phyloP scores from a whole-genome alignment of 331 rosid species.

The Malus hybrid region DNA sequence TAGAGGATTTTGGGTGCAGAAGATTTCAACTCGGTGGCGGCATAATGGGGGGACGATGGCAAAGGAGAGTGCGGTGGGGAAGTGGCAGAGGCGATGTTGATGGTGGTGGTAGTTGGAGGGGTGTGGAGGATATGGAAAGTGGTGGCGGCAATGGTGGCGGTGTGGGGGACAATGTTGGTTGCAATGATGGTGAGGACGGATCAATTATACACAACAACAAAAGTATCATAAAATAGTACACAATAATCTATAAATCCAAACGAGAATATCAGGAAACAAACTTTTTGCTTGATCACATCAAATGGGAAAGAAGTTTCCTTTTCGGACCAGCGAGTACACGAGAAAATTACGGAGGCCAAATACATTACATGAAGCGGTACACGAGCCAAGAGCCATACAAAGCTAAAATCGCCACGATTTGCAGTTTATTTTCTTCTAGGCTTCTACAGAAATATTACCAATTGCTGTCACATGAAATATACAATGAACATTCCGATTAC shows the following conservation, averaged over 20 bases:
- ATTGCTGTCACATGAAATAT: constrained; percentile 18
- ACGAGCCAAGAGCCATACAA: neutral
- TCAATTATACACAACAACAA: no score
- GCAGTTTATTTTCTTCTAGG: constrained; percentile 13
- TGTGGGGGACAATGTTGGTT: no score
- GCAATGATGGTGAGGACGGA: no score
- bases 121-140: neutral
- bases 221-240: no score
- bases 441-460: constrained; percentile 9
- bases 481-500: constrained; percentile 9
- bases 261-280: no score
- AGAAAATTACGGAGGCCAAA: neutral
- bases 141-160: no score
- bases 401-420: constrained; percentile 20
- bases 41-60: no score
- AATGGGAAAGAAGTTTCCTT: neutral
- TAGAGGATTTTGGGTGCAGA: no score
- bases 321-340: neutral
- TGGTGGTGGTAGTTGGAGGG: neutral
- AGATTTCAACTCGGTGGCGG: no score
- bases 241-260: no score
- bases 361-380: neutral
- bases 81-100: neutral
- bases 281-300: neutral
- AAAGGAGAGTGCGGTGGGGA: neutral